These are phyloP conservation scores for Brassica nigra DNA, from an alignment of 345 rosid species.

Conservation along the genomic window DNA sequence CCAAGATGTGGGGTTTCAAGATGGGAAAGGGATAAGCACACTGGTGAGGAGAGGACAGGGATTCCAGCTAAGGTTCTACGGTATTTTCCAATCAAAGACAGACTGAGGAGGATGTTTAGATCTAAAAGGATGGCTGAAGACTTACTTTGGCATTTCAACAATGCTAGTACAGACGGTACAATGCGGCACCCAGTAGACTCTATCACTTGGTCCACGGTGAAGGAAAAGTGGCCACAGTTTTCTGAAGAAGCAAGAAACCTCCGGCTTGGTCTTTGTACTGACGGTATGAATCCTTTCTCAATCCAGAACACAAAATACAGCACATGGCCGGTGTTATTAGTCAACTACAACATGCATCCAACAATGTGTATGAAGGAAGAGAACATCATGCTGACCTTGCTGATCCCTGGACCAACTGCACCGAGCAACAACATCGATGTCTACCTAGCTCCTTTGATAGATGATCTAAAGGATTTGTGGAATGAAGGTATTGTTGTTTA, in stretches of 20 bases:
- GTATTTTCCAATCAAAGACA: not conserved
- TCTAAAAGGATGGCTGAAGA: not conserved
- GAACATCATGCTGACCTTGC: not conserved
- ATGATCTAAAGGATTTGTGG: not conserved
- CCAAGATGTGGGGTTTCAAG: not conserved
- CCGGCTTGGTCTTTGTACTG: not conserved
- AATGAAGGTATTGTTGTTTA: not conserved
- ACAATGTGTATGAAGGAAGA: not conserved
- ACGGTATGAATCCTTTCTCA: not conserved
- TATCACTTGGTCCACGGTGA: not conserved
- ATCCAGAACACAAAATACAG: not conserved
- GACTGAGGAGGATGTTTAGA: not conserved
- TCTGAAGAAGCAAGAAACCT: not conserved
- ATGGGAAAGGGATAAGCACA: not conserved
- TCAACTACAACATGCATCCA: not conserved
- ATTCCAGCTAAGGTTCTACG: not conserved
- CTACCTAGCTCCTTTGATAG: not conserved
- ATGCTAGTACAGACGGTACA: not conserved
- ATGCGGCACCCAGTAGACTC: not conserved
- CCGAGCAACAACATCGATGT: not conserved
- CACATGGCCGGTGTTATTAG: not conserved
- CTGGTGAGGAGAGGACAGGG: not conserved
- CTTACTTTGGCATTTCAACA: not conserved
- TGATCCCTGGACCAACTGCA: not conserved
- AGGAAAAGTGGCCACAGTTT: not conserved